A percentile compares a stretch with the other conserved stretches of the same genome.
phyloP scores from a whole-genome alignment of 345 rosid genomes.

The Euclidium syriacum region DNA sequence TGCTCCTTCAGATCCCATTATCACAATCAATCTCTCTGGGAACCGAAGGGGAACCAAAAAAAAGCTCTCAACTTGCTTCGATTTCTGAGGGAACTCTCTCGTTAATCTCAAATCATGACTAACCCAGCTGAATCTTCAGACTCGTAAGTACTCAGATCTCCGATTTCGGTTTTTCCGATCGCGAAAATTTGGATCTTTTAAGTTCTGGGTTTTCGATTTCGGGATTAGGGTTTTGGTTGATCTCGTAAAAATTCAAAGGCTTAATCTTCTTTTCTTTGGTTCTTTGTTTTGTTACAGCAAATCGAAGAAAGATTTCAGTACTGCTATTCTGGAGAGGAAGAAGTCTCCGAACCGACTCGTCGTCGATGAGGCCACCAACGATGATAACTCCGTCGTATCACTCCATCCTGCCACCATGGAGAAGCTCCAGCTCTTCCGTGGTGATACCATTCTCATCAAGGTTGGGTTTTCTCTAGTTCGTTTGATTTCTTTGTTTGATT shows the following conservation, averaged over 20 bases:
- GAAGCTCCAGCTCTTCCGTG: slow-evolving; percentile 98
- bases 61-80: slow-evolving; percentile 24
- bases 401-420: slow-evolving; percentile 97
- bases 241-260: background rate
- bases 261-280: background rate
- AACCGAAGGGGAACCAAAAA: too few relatives aligned
- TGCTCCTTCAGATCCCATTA: slow-evolving; percentile 27
- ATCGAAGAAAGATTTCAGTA: slow-evolving; percentile 86
- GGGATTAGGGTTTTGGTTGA: slow-evolving; percentile 20
- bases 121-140: slow-evolving; percentile 85
- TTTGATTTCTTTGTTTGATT: background rate
- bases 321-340: slow-evolving; percentile 94
- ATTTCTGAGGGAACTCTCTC: slow-evolving; percentile 6
- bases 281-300: slow-evolving; percentile 38
- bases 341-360: slow-evolving; percentile 85
- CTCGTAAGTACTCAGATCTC: slow-evolving; percentile 71
- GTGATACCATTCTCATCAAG: slow-evolving; percentile 93
- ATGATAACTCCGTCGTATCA: slow-evolving; percentile 87
- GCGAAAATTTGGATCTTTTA: background rate
- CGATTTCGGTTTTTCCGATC: background rate
- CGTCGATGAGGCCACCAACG: slow-evolving; percentile 89
- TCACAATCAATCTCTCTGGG: slow-evolving; percentile 20
- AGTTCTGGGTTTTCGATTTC: slow-evolving; percentile 6
- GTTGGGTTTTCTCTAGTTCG: slow-evolving; percentile 25
- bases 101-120: slow-evolving; percentile 40